Evolutionary conservation across 2,329 filamentous ascomycete species (phyloP).

Genomic region (Stemphylium vesicarium): DNA sequence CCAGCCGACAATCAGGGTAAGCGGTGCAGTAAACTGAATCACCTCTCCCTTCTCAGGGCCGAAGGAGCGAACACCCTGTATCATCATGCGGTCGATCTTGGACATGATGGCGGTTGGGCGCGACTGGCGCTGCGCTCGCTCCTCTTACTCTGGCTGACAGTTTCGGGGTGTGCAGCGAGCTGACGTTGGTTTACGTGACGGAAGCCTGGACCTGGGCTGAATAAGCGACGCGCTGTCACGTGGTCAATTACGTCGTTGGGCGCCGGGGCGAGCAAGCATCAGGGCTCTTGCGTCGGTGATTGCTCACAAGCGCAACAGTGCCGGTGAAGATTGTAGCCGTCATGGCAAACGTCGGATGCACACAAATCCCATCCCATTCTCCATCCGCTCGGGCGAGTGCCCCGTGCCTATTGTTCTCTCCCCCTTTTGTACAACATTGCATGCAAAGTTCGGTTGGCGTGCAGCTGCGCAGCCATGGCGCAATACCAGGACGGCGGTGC

Average conservation of each 20-base stretch:
- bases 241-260: not conserved
- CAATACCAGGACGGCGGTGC: conserved; percentile 44
- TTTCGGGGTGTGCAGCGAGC: not conserved
- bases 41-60: conserved; percentile 75
- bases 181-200: not conserved
- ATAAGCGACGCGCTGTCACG: conserved; percentile 9
- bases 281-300: not conserved
- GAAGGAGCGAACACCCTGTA: conserved; percentile 85
- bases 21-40: conserved; percentile 86
- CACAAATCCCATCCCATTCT: conserved; percentile 11
- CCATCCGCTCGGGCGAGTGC: conserved; percentile 5
- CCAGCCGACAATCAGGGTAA: conserved; percentile 95
- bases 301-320: conserved; percentile 6
- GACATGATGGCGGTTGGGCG: conserved; percentile 45
- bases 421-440: conserved; percentile 1
- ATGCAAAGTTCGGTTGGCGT: conserved; percentile 1
- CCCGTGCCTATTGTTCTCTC: conserved; percentile 12
- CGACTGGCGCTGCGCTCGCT: not conserved
- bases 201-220: not conserved
- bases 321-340: conserved; percentile 2
- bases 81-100: conserved; percentile 87
- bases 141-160: not conserved
- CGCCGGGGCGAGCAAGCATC: conserved; percentile 1
- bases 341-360: conserved; percentile 10
- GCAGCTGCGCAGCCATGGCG: conserved; percentile 36